phyloP scores from a whole-genome alignment of 2,329 filamentous ascomycete species.

The Sporothrix mexicana region DNA sequence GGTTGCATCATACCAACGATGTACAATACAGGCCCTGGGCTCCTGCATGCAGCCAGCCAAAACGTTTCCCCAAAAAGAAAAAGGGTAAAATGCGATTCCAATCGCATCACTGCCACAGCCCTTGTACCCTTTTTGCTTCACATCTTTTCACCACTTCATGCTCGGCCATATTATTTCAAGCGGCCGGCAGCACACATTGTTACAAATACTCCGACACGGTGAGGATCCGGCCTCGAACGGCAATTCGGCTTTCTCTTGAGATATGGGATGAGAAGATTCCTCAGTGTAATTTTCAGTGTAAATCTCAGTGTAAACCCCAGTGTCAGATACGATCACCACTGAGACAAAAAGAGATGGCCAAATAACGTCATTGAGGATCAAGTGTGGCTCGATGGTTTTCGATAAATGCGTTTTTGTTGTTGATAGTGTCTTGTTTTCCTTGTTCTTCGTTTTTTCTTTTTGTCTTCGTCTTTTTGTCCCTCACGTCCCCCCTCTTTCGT shows the following conservation, averaged over 20 bases:
- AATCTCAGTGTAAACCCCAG: no score
- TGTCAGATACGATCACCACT: background rate
- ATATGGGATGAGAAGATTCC: no score
- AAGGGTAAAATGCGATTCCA: conserved; percentile 6
- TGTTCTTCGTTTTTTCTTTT: conserved; percentile 4
- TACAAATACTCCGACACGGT: background rate
- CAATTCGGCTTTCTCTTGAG: conserved; percentile 3
- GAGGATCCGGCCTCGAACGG: conserved; percentile 1
- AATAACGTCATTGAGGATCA: conserved; percentile 17
- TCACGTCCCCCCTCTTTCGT: background rate
- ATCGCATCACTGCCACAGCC: background rate
- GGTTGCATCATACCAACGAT: background rate
- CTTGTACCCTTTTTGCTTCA: background rate
- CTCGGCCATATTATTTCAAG: background rate
- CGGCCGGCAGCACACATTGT: no score
- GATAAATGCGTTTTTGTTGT: background rate
- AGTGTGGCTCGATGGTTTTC: background rate
- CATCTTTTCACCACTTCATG: background rate
- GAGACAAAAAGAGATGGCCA: background rate
- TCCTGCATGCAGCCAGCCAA: background rate
- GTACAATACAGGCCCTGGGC: background rate
- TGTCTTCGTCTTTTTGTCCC: background rate
- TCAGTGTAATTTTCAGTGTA: no score
- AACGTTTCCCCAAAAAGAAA: background rate
- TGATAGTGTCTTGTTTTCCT: conserved; percentile 6